These are phyloP conservation scores for Musa balbisiana DNA, from an alignment of 202 grass and related monocot genomes.

Conservation along the genomic window DNA sequence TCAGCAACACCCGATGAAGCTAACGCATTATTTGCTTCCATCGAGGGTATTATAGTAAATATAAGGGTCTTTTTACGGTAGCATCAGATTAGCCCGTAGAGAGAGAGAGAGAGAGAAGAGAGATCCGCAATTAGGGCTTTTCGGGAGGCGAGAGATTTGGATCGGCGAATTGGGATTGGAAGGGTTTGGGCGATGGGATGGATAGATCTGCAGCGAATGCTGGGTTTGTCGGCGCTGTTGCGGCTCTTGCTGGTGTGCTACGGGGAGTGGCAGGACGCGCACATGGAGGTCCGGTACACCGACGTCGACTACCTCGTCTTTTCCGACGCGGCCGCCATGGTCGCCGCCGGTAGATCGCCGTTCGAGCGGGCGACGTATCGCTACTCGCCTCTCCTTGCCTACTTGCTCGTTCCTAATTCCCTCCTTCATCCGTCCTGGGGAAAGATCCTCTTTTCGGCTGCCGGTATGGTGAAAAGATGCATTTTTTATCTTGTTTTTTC, in stretches of 20 bases:
- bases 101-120: too few relatives aligned
- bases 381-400: constrained; percentile 81
- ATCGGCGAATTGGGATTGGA: not conserved
- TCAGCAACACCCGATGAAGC: too few relatives aligned
- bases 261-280: constrained; percentile 79
- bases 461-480: constrained; percentile 34
- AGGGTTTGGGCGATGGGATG: not conserved
- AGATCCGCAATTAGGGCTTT: too few relatives aligned
- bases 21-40: too few relatives aligned
- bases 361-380: constrained; percentile 80
- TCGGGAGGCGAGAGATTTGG: not conserved
- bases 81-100: too few relatives aligned
- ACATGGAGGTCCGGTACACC: constrained; percentile 85
- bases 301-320: constrained; percentile 94
- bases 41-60: too few relatives aligned
- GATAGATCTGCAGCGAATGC: constrained; percentile 28
- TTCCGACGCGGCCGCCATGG: constrained; percentile 72
- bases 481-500: not conserved
- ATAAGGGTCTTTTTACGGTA: too few relatives aligned
- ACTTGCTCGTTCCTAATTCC: constrained; percentile 71
- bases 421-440: constrained; percentile 70
- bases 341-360: constrained; percentile 54
- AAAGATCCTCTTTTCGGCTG: constrained; percentile 78
- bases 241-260: constrained; percentile 43
- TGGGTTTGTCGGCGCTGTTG: constrained; percentile 44